Evolutionary conservation across 192 early-diverging fungal genomes (phyloP).

Genomic region (Gamsiella multidivaricata): DNA sequence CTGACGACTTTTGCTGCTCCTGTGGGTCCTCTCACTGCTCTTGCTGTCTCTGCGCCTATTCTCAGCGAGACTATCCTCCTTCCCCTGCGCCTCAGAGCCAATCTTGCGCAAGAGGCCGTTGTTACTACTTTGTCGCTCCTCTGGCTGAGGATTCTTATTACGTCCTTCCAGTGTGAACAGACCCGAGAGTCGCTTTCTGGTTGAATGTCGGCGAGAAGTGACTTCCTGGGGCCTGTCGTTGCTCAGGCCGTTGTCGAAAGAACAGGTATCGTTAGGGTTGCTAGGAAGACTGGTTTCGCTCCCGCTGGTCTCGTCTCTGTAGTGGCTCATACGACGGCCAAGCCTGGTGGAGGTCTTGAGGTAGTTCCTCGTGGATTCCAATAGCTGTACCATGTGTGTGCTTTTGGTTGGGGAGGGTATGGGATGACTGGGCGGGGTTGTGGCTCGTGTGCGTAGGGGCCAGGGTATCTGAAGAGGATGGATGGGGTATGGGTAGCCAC

Average conservation of each 20-base stretch:
- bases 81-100: not conserved
- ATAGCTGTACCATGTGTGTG: slow-evolving; percentile 26
- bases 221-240: not conserved
- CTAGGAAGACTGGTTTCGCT: slow-evolving; percentile 25
- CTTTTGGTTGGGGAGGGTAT: not conserved
- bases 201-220: slow-evolving; percentile 1
- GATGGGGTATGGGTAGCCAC: not conserved
- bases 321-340: slow-evolving; percentile 37
- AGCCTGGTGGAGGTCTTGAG: slow-evolving; percentile 39
- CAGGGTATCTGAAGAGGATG: not conserved
- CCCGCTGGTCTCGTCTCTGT: slow-evolving; percentile 21
- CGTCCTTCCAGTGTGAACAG: slow-evolving; percentile 10
- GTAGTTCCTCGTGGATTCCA: slow-evolving; percentile 41
- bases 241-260: not conserved
- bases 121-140: not conserved
- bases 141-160: not conserved
- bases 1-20: slow-evolving; percentile 5
- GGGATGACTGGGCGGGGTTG: not conserved
- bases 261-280: not conserved
- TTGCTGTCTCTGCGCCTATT: slow-evolving; percentile 29
- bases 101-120: not conserved
- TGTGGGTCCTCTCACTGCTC: slow-evolving; percentile 11
- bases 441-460: not conserved
- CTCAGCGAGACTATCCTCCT: too few relatives aligned
- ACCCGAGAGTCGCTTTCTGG: slow-evolving; percentile 27